Conservation (phyloP, 2,329 filamentous ascomycete species). For the Aaosphaeria pasadenensis region DNA sequence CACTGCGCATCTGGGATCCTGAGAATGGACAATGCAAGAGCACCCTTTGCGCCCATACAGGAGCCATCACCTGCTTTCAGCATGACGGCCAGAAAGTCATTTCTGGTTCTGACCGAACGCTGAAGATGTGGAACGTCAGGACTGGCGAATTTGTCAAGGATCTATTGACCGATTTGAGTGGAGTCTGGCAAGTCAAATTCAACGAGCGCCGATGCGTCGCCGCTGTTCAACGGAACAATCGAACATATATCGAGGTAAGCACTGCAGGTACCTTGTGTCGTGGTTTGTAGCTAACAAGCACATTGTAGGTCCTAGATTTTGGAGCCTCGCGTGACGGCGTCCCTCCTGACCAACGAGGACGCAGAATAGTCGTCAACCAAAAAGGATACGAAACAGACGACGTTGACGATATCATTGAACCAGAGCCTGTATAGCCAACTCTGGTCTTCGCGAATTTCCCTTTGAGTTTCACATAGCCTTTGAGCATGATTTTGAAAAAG, state of each 20-base stretch:
- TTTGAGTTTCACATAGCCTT: too few species aligned
- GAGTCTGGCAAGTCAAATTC: constrained; percentile 99
- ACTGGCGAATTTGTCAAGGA: constrained; percentile 92
- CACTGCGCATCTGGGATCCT: constrained; percentile 94
- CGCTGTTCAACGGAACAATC: constrained; percentile 85
- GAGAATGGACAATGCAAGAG: constrained; percentile 88
- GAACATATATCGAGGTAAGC: constrained; percentile 90
- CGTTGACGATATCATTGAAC: constrained; percentile 29
- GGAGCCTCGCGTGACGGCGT: constrained; percentile 88
- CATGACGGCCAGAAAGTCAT: constrained; percentile 97
- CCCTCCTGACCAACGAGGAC: constrained; percentile 71
- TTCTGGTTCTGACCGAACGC: constrained; percentile 87
- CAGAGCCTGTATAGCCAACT: constrained; percentile 16
- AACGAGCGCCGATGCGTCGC: constrained; percentile 93
- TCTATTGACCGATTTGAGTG: constrained; percentile 84
- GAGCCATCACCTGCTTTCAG: constrained; percentile 97
- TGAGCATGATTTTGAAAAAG: constrained; percentile 17
- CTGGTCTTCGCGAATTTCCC: neutral
- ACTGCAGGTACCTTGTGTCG: neutral
- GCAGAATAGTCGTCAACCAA: constrained; percentile 61
- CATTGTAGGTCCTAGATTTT: constrained; percentile 86
- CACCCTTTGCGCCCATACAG: constrained; percentile 88
- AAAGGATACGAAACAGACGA: constrained; percentile 37
- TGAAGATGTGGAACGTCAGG: constrained; percentile 98
- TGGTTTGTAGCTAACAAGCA: neutral